Conservation (phyloP, 306 rosid genomes). For the Sindora glabra region DNA sequence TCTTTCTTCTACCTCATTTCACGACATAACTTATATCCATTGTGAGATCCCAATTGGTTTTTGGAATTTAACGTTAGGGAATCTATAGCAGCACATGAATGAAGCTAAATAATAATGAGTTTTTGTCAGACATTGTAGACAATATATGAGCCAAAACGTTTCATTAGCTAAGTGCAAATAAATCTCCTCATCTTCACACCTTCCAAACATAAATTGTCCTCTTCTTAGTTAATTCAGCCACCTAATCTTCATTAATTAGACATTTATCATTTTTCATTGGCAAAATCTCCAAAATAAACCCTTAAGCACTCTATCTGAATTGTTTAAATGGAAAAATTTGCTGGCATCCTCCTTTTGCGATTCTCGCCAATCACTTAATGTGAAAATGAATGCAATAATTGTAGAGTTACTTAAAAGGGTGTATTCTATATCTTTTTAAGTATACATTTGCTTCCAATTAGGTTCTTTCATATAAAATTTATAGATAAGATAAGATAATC, state of each 20-base stretch:
- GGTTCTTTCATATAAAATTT: too few relatives aligned
- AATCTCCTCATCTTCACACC: neutral
- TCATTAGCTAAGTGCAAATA: neutral
- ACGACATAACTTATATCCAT: too few relatives aligned
- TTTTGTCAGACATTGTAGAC: neutral
- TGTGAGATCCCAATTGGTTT: too few relatives aligned
- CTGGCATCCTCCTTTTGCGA: constrained; percentile 20
- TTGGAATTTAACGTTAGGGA: too few relatives aligned
- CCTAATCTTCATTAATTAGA: neutral
- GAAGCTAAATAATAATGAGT: neutral
- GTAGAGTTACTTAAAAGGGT: too few relatives aligned
- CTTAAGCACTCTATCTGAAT: neutral
- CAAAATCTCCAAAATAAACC: constrained; percentile 16
- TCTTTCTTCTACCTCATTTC: too few relatives aligned
- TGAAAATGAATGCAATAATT: constrained; percentile 19
- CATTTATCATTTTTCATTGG: constrained; percentile 14
- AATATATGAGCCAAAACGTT: neutral
- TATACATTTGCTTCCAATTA: too few relatives aligned
- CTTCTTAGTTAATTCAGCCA: neutral
- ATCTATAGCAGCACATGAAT: neutral
- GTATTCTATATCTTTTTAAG: too few relatives aligned
- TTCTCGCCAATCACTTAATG: neutral
- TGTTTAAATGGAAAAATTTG: constrained; percentile 12
- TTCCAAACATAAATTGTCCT: neutral
- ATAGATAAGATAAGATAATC: too few relatives aligned